Evolutionary conservation across 305 asterid species (phyloP).

Genomic region (Plantago coronopus): DNA sequence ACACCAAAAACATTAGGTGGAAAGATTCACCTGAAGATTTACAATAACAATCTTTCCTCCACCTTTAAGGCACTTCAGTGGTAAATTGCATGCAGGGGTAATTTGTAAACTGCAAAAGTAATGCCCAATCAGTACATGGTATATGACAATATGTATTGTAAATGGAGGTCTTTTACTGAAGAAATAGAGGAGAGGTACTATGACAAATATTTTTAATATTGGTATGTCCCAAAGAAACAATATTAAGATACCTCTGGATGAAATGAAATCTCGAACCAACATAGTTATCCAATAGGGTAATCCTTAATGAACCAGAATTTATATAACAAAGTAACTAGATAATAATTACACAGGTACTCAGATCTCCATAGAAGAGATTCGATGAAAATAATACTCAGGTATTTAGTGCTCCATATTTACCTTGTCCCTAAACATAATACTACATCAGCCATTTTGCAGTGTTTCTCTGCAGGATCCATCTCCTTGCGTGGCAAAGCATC

Average conservation of each 20-base stretch:
- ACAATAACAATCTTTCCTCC: constrained; percentile 92
- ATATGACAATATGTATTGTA: constrained; percentile 2
- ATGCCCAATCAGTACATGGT: constrained; percentile 16
- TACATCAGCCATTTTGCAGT: constrained; percentile 91
- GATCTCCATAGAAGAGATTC: too few species aligned
- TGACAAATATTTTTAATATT: not conserved
- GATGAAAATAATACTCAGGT: too few species aligned
- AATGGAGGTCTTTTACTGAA: constrained; percentile 5
- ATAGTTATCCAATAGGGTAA: constrained; percentile 6
- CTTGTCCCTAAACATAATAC: constrained; percentile 93
- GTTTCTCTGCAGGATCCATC: constrained; percentile 88
- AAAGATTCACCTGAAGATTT: constrained; percentile 76
- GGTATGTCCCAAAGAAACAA: not conserved
- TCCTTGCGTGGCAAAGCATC: constrained; percentile 91
- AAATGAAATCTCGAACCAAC: constrained; percentile 3
- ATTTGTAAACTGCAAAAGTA: constrained; percentile 81
- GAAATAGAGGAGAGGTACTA: constrained; percentile 4
- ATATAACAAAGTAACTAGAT: not conserved
- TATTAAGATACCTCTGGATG: not conserved
- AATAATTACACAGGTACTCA: too few species aligned
- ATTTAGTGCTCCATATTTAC: constrained; percentile 34
- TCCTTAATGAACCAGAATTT: constrained; percentile 19
- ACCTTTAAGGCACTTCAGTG: constrained; percentile 71
- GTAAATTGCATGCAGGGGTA: constrained; percentile 96
- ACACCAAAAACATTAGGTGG: constrained; percentile 4